Conservation (phyloP, 2,329 filamentous ascomycete genomes). For the Exutisphaerella laricina region DNA sequence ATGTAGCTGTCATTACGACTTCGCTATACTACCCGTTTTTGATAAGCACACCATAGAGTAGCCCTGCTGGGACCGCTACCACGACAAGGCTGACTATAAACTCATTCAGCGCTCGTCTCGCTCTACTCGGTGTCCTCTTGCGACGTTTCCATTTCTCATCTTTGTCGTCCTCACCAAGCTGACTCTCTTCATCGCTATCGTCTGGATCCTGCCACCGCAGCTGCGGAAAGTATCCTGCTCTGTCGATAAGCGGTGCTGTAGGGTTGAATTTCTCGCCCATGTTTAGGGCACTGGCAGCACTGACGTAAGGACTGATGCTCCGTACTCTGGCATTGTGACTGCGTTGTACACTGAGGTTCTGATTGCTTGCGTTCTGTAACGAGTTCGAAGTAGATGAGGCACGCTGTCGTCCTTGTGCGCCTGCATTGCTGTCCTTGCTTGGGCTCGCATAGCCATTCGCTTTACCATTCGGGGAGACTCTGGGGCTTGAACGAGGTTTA, state of each 20-base stretch:
- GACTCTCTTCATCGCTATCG: conserved; percentile 27
- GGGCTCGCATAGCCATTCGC: conserved; percentile 25
- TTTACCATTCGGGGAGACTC: conserved; percentile 10
- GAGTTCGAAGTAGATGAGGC: conserved; percentile 33
- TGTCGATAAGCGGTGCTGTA: conserved; percentile 35
- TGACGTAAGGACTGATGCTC: conserved; percentile 33
- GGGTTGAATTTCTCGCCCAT: conserved; percentile 19
- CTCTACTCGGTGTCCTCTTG: conserved; percentile 12
- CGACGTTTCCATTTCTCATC: conserved; percentile 16
- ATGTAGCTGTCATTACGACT: no score
- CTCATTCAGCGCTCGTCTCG: conserved; percentile 18
- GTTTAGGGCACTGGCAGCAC: conserved; percentile 26
- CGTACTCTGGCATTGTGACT: conserved; percentile 33
- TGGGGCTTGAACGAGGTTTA: conserved; percentile 2
- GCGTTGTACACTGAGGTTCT: conserved; percentile 28
- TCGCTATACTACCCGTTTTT: conserved; percentile 13
- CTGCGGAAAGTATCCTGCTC: conserved; percentile 39
- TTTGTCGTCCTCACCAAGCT: conserved; percentile 19
- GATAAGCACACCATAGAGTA: conserved; percentile 20
- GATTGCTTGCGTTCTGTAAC: conserved; percentile 15
- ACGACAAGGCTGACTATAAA: conserved; percentile 15
- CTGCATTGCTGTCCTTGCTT: conserved; percentile 14
- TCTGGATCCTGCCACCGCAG: conserved; percentile 30
- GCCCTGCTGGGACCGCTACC: conserved; percentile 15
- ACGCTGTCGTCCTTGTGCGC: conserved; percentile 27